These are phyloP conservation scores for Hondaea fermentalgiana DNA, from an alignment of 108 stramenopile genomes.

Conservation along the genomic window DNA sequence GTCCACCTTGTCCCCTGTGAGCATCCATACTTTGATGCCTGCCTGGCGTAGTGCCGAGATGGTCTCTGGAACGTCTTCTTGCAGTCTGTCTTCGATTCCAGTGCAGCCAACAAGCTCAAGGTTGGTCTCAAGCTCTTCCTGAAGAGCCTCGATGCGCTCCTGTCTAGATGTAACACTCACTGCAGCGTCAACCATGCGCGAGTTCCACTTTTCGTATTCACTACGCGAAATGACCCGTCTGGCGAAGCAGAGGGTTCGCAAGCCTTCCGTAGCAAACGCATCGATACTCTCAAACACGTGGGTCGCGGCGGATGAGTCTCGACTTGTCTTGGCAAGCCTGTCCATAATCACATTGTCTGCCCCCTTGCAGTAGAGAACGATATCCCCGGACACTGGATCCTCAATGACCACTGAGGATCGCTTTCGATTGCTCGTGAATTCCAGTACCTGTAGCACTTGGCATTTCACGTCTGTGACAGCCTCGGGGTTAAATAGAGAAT, in stretches of 20 bases:
- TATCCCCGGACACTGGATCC: constrained; percentile 7
- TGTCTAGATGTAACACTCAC: not conserved
- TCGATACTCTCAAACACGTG: not conserved
- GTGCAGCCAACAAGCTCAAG: constrained; percentile 86
- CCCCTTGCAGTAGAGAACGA: constrained; percentile 38
- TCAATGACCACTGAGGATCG: constrained; percentile 49
- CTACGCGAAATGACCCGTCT: constrained; percentile 61
- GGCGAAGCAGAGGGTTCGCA: constrained; percentile 87
- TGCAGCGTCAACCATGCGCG: constrained; percentile 16
- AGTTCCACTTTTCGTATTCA: constrained; percentile 50
- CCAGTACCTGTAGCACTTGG: not conserved
- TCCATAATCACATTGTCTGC: constrained; percentile 46
- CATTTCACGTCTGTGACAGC: not conserved
- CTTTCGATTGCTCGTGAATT: constrained; percentile 29
- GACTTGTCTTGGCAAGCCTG: not conserved
- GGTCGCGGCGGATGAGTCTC: not conserved
- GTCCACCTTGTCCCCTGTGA: constrained; percentile 96
- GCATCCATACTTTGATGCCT: constrained; percentile 93
- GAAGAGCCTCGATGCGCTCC: constrained; percentile 41
- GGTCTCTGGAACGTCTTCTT: constrained; percentile 85
- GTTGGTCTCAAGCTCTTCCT: constrained; percentile 64
- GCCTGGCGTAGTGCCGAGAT: constrained; percentile 79
- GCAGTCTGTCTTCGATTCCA: constrained; percentile 95
- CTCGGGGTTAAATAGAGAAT: not conserved
- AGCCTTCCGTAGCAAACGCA: constrained; percentile 74